Evolutionary conservation across 768 basidiomycete genomes (phyloP).

Genomic region (Auricularia heimuer): DNA sequence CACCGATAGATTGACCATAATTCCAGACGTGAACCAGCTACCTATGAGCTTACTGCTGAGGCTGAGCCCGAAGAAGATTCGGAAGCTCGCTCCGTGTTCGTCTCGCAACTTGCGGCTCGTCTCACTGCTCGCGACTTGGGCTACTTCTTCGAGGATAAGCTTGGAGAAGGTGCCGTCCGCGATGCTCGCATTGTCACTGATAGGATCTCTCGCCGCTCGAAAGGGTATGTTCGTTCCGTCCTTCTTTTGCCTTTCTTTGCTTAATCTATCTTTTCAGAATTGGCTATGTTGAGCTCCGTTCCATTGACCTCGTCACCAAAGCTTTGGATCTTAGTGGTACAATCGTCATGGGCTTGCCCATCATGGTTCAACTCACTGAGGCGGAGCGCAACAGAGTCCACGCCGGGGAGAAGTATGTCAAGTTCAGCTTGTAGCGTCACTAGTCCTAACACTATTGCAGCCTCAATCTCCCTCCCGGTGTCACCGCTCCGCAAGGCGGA

Average conservation of each 20-base stretch:
- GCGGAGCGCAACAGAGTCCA: constrained; percentile 87
- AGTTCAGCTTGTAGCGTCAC: constrained; percentile 7
- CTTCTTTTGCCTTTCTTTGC: neutral
- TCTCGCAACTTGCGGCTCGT: constrained; percentile 94
- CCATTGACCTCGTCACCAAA: constrained; percentile 84
- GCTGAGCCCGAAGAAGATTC: constrained; percentile 88
- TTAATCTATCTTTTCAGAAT: constrained; percentile 44
- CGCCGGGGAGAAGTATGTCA: constrained; percentile 73
- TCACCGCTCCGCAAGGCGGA: constrained; percentile 61
- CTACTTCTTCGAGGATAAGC: constrained; percentile 96
- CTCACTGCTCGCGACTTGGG: constrained; percentile 95
- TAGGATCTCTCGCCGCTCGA: constrained; percentile 88
- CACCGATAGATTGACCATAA: no score
- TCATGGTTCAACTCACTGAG: constrained; percentile 94
- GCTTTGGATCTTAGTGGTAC: constrained; percentile 87
- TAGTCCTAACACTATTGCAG: constrained; percentile 34
- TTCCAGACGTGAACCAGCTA: constrained; percentile 57
- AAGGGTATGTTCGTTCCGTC: constrained; percentile 54
- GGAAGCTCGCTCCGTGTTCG: constrained; percentile 96
- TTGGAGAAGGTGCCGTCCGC: constrained; percentile 88
- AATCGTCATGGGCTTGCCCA: constrained; percentile 95
- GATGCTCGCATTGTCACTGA: constrained; percentile 97
- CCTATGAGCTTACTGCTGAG: constrained; percentile 53
- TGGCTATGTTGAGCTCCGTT: constrained; percentile 94
- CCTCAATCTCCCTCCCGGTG: constrained; percentile 75